Evolutionary conservation across 768 basidiomycete genomes (phyloP).

Genomic region (Leccinum broughii): DNA sequence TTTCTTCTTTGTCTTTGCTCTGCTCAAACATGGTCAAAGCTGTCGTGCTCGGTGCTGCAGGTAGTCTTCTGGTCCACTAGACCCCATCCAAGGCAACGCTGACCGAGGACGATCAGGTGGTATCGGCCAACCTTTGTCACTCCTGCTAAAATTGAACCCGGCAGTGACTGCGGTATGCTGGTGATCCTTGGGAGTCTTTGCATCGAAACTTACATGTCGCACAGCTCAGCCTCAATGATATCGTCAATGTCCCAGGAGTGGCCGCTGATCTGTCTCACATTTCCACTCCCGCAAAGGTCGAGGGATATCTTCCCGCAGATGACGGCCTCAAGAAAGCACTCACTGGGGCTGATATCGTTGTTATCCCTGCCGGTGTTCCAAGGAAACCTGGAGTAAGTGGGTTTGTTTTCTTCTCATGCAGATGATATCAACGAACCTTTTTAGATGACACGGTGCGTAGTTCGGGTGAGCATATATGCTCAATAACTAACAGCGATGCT

Average conservation of each 20-base stretch:
- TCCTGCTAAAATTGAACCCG: constrained; percentile 86
- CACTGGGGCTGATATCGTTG: constrained; percentile 82
- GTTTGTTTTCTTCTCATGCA: neutral
- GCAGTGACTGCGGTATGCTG: constrained; percentile 68
- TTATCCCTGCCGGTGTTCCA: constrained; percentile 97
- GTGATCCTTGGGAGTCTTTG: neutral
- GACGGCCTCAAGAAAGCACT: constrained; percentile 83
- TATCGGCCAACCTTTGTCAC: constrained; percentile 94
- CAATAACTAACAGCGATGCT: constrained; percentile 12
- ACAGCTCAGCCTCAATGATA: constrained; percentile 90
- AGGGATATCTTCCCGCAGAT: constrained; percentile 76
- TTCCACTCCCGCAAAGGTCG: constrained; percentile 81
- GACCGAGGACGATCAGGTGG: constrained; percentile 57
- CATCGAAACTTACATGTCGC: constrained; percentile 2
- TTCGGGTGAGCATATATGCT: neutral
- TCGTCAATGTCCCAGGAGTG: constrained; percentile 96
- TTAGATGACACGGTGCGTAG: constrained; percentile 53
- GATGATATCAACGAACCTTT: neutral
- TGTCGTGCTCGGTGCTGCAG: constrained; percentile 96
- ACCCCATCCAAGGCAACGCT: constrained; percentile 1
- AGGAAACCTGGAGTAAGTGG: constrained; percentile 86
- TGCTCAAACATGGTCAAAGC: constrained; percentile 53
- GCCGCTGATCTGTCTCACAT: constrained; percentile 95
- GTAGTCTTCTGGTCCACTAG: constrained; percentile 39
- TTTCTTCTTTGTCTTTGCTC: neutral